Base-by-base conservation (phyloP, 2,329 filamentous ascomycete genomes). In the Xylaria arbuscula region DNA sequence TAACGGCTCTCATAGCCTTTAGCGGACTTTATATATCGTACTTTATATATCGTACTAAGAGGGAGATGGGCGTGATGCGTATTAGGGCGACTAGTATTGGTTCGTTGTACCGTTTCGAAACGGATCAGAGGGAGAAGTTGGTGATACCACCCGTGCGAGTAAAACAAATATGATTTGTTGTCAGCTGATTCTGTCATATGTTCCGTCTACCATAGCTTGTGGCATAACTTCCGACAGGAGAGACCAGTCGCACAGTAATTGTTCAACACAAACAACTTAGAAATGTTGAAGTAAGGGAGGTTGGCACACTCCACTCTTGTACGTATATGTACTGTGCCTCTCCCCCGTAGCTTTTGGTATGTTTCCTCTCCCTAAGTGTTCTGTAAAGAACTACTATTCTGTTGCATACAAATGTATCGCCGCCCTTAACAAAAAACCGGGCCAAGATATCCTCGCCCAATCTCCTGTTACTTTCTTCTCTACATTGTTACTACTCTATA, bases 241-340 rank as follows among this genome's bases (percentile, higher is more conserved):
- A 17, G 15, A 57, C 24, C 28, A 56, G 61, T 68, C 61, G 51
- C 51, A 64, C 61, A 59, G 36, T 28, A 61, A 60, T 50, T 42
- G 51, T 17, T 50, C 42, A n/a, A 15, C 17, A 56, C 19, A 60
- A 36, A 34, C 34, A 64, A 59, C 55, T 56, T 60, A n/a, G 28
- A 28, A 28, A 28, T 28, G 28, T 5, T 28, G 28, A 28, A 28
- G 28, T 28, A 28, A 28, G 28, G 28, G 28, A 28, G 28, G 2
- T 28, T 5, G 5, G 28, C 28, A 28, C 28, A 28, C 28, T 28
- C 28, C 28, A 28, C 28, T 28, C 28, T 28, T 28, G 28, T 28
- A 28, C 28, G 3, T 28, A 28, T 28, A 28, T 28, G 28, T 28
- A 28, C 5, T 5, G 5, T 28, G 28, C 28, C 28, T 28, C 28